Conservation (phyloP, 176 grass and related monocot genomes). For the Oryza punctata region DNA sequence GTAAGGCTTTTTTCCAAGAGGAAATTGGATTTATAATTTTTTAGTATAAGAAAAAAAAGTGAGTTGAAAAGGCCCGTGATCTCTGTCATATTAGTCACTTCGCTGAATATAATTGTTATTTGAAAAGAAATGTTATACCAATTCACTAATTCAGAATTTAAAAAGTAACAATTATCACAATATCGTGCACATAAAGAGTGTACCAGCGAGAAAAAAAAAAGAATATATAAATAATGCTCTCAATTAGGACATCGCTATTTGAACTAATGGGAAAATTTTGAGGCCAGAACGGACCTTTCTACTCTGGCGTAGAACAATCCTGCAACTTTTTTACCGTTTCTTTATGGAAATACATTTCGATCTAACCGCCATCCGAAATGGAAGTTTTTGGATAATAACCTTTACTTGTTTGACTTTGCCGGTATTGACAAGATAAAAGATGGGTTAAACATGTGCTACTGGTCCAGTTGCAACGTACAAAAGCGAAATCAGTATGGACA, state of each 20-base stretch:
- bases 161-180: background rate
- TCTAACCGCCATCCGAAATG: background rate
- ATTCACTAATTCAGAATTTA: background rate
- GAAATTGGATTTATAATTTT: background rate
- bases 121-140: background rate
- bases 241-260: too few species aligned
- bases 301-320: background rate
- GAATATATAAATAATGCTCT: too few species aligned
- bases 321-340: background rate
- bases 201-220: too few species aligned
- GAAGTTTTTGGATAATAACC: background rate
- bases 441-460: background rate
- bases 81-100: background rate
- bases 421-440: background rate
- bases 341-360: background rate
- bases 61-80: background rate
- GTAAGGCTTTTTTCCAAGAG: background rate
- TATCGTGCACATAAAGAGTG: background rate
- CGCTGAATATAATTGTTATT: background rate
- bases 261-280: background rate
- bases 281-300: background rate
- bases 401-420: background rate
- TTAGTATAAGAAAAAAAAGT: background rate
- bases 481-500: background rate
- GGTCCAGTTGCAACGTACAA: constrained; percentile 17